Conservation (phyloP, 441 rosid species). For the Macaranga tanarius region DNA sequence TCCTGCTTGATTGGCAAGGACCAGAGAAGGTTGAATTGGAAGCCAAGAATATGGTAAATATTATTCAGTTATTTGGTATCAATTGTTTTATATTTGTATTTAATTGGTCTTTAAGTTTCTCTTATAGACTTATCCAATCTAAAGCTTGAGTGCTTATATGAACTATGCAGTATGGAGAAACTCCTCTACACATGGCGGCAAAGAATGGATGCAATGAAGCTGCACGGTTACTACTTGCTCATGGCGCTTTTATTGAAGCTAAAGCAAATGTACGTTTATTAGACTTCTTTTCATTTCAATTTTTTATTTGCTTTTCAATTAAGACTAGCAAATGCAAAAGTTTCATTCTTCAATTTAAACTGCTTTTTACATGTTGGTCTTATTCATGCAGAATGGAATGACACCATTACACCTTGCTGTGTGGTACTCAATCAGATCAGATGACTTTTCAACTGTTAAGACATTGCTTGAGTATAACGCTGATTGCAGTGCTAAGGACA, state of each 20-base stretch:
- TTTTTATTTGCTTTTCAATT: slow-evolving; percentile 10
- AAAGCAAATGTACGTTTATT: slow-evolving; percentile 66
- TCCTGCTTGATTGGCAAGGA: slow-evolving; percentile 70
- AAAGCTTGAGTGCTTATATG: slow-evolving; percentile 18
- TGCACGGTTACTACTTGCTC: slow-evolving; percentile 68
- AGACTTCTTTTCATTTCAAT: slow-evolving; percentile 6
- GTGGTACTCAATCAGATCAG: slow-evolving; percentile 82
- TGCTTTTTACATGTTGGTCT: slow-evolving; percentile 13
- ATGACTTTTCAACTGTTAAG: slow-evolving; percentile 73
- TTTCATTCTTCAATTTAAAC: slow-evolving; percentile 14
- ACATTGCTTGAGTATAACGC: slow-evolving; percentile 80
- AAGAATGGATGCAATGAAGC: slow-evolving; percentile 91
- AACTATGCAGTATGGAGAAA: slow-evolving; percentile 82
- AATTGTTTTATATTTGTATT: neutral
- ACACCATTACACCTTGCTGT: slow-evolving; percentile 95
- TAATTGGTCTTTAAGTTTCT: slow-evolving; percentile 7
- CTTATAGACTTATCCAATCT: neutral
- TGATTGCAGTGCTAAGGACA: slow-evolving; percentile 82
- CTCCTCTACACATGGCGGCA: slow-evolving; percentile 98
- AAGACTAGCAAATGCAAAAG: slow-evolving; percentile 5
- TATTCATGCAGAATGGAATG: slow-evolving; percentile 84
- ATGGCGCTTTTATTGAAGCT: slow-evolving; percentile 85
- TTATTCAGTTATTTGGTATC: neutral
- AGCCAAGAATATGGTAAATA: slow-evolving; percentile 70
- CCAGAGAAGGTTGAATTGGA: slow-evolving; percentile 72